phyloP scores from a whole-genome alignment of 2,329 filamentous ascomycete genomes.

The Aspergillus hortae region DNA sequence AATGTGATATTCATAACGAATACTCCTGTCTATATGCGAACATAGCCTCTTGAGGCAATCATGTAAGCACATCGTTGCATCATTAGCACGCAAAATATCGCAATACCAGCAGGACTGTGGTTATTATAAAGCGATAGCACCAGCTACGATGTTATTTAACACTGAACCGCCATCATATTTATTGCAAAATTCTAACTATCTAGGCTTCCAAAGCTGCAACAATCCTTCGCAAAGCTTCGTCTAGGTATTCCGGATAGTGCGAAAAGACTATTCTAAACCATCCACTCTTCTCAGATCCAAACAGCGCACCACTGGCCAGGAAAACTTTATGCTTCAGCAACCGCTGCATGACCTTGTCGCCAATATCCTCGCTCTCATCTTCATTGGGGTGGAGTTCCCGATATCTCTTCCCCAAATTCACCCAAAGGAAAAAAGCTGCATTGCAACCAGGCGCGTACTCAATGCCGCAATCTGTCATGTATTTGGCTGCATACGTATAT shows the following conservation, averaged over 20 bases:
- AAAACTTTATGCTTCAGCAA: conserved; percentile 38
- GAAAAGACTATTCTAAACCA: conserved; percentile 45
- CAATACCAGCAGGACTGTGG: too few relatives aligned
- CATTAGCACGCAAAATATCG: too few relatives aligned
- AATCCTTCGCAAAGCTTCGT: conserved; percentile 31
- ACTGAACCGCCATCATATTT: too few relatives aligned
- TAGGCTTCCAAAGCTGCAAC: conserved; percentile 14
- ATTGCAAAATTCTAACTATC: neutral
- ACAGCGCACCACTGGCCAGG: conserved; percentile 31
- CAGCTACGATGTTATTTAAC: too few relatives aligned
- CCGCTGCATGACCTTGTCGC: conserved; percentile 29
- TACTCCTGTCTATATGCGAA: too few relatives aligned
- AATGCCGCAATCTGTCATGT: conserved; percentile 42
- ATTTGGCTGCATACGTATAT: conserved; percentile 38
- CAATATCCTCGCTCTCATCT: conserved; percentile 11
- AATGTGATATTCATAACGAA: too few relatives aligned
- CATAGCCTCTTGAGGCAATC: too few relatives aligned
- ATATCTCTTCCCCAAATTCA: conserved; percentile 44
- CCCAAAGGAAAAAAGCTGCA: conserved; percentile 57
- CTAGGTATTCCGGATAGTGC: conserved; percentile 27
- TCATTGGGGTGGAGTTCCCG: conserved; percentile 17
- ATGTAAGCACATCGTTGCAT: too few relatives aligned
- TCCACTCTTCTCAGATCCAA: conserved; percentile 38
- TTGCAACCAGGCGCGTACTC: conserved; percentile 48
- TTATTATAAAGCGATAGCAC: too few relatives aligned